A percentile compares a stretch with the other conserved stretches of the same genome.
Evolutionary conservation across 2,329 filamentous ascomycete species (phyloP).

Genomic region (Colletotrichum scovillei): DNA sequence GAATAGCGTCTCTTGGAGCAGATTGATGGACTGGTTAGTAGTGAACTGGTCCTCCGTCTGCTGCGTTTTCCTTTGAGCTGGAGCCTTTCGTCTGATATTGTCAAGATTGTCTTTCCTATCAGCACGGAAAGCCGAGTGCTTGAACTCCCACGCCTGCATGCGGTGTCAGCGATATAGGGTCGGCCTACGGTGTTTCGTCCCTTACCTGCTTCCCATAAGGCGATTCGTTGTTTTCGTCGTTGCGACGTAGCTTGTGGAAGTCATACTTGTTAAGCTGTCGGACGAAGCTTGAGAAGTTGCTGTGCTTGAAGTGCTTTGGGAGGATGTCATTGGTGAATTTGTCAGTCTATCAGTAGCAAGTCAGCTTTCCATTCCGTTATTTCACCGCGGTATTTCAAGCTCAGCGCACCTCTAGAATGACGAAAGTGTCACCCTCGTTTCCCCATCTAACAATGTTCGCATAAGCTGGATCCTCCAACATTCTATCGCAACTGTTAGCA

Average conservation of each 20-base stretch:
- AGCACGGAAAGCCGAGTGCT: constrained; percentile 94
- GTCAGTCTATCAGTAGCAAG: constrained; percentile 75
- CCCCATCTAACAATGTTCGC: constrained; percentile 95
- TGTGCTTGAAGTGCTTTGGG: constrained; percentile 99
- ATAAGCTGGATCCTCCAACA: constrained; percentile 96
- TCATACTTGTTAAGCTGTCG: constrained; percentile 97
- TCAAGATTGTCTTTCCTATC: constrained; percentile 97
- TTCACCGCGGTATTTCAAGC: background rate
- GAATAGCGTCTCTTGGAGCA: constrained; percentile 87
- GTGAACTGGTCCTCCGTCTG: constrained; percentile 77
- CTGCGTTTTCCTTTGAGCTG: constrained; percentile 83
- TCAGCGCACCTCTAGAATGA: constrained; percentile 86
- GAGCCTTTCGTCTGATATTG: constrained; percentile 95
- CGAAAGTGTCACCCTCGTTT: constrained; percentile 93
- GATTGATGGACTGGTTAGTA: constrained; percentile 87
- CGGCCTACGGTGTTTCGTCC: background rate
- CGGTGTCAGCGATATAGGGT: constrained; percentile 1
- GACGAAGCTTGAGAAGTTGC: constrained; percentile 97
- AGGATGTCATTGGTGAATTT: constrained; percentile 98
- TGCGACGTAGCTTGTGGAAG: constrained; percentile 97
- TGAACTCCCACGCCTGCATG: constrained; percentile 89
- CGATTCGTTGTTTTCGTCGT: constrained; percentile 85
- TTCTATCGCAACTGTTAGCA: constrained; percentile 66
- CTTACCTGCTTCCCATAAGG: constrained; percentile 83
- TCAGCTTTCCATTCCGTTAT: background rate